phyloP scores from a whole-genome alignment of 1,284 basidiomycete species.

The Meira miltonrushii region DNA sequence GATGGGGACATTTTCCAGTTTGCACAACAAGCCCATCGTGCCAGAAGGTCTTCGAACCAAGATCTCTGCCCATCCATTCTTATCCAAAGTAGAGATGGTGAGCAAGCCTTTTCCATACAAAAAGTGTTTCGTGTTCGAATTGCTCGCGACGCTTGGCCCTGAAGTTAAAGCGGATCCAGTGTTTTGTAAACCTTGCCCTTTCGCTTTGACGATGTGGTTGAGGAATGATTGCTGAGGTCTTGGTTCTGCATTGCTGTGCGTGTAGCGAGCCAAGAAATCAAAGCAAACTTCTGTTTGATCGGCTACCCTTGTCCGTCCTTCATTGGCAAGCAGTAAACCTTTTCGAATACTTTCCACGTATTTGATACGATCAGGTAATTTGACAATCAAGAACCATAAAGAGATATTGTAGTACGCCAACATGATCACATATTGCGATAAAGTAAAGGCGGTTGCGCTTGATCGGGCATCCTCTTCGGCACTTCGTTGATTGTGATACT shows the following conservation, averaged over 20 bases:
- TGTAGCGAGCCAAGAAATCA: constrained; percentile 93
- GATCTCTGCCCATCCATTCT: constrained; percentile 84
- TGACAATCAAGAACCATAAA: constrained; percentile 87
- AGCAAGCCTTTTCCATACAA: constrained; percentile 78
- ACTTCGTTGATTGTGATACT: constrained; percentile 57
- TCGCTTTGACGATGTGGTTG: constrained; percentile 60
- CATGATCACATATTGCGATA: constrained; percentile 90
- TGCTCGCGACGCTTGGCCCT: background rate
- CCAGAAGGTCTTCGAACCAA: constrained; percentile 82
- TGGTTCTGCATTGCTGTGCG: constrained; percentile 88
- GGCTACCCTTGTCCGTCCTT: constrained; percentile 69
- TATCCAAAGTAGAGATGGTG: constrained; percentile 70
- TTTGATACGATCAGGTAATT: constrained; percentile 73
- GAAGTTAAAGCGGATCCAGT: no score
- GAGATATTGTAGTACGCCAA: constrained; percentile 91
- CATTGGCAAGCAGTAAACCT: constrained; percentile 81
- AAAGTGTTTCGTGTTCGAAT: constrained; percentile 65
- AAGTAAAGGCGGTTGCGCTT: constrained; percentile 63
- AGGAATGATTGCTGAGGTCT: constrained; percentile 76
- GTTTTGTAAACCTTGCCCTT: constrained; percentile 12
- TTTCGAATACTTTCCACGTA: constrained; percentile 83
- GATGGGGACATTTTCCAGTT: constrained; percentile 71
- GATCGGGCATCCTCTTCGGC: constrained; percentile 22
- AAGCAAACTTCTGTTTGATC: constrained; percentile 93
- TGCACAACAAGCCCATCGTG: constrained; percentile 74